Base-by-base conservation (phyloP, 1,139 yeast species). In the Taiozyma sp. region DNA sequence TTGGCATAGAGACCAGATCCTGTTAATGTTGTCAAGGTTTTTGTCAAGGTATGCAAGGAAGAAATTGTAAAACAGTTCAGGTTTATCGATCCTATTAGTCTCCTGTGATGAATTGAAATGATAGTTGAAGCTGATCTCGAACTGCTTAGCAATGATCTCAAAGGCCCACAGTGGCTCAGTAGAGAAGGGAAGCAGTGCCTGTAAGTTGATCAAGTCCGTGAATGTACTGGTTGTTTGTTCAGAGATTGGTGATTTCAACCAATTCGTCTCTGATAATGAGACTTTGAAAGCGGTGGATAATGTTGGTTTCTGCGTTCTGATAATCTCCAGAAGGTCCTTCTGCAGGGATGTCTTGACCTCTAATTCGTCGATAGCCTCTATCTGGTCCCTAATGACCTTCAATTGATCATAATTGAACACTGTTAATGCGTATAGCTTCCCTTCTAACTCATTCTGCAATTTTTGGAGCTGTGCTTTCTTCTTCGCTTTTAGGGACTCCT, bases 11-110 rank as follows among this genome's bases (percentile, higher is more conserved):
- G 64, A 64, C 45, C 71, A 74, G 4, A 70, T 58, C 22, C 68
- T 66, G 49, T 72, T 70, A 53, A 83, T 61, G 47, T 71, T 61
- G 27, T 68, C 59, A 41, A 70, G 52, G 58, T 80, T 73, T 47
- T 78, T 74, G 16, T 72, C 71, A 23, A 87, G 58, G 51, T 81
- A 79, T 19, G 76, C 75, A 52, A 77, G 74, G 23, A 81, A 65
- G 59, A 79, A 88, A 32, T 72, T 72, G 54, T 85, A 75, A n/a
- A 85, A 81, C 85, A 92, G 84, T 65, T 89, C 96, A 0, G 96
- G 96, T 61, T 83, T 84, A 51, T 87, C 86, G 39, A 83, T 67
- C 52, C 84, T 76, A 60, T 86, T 87, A 0, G 96, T 87, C 22
- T 83, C 84, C 46, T 74, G 72, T 14, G 76, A 68, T 1, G 70